A percentile compares a stretch with the other conserved stretches of the same genome.
phyloP scores from a whole-genome alignment of 352 stramenopile species.

The Phytophthora chlamydospora region DNA sequence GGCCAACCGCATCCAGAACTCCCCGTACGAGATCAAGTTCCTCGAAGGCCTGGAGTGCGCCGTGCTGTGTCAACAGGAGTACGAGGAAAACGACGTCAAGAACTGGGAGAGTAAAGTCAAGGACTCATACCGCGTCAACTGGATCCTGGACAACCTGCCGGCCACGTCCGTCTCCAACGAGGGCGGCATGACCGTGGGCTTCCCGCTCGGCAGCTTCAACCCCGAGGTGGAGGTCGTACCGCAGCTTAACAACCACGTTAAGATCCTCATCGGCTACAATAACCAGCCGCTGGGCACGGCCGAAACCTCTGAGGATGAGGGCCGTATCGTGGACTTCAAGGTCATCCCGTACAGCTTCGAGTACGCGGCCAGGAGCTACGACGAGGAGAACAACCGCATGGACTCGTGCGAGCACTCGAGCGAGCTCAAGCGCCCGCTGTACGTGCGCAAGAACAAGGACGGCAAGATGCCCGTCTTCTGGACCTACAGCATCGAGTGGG shows the following conservation, averaged over 20 bases:
- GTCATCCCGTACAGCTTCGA: constrained; percentile 97
- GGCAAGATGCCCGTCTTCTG: constrained; percentile 89
- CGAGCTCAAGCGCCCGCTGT: constrained; percentile 74
- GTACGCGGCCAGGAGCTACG: constrained; percentile 85
- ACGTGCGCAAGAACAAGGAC: constrained; percentile 85
- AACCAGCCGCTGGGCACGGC: constrained; percentile 70
- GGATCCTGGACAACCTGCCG: constrained; percentile 99
- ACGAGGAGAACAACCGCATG: constrained; percentile 76
- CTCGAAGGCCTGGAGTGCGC: constrained; percentile 74
- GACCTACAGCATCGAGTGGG: constrained; percentile 99
- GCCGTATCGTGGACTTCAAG: constrained; percentile 98
- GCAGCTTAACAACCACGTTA: constrained; percentile 99
- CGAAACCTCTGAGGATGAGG: constrained; percentile 69
- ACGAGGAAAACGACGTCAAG: constrained; percentile 93
- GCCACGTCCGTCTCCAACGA: constrained; percentile 79
- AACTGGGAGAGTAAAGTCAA: constrained; percentile 95
- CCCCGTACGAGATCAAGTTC: constrained; percentile 95
- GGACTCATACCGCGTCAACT: constrained; percentile 98
- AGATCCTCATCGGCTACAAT: constrained; percentile 99
- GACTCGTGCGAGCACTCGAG: constrained; percentile 71
- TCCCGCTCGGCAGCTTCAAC: constrained; percentile 91
- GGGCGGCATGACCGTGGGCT: constrained; percentile 78
- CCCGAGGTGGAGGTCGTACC: constrained; percentile 91
- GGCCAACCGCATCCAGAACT: constrained; percentile 99
- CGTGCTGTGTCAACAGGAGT: constrained; percentile 79